Base-by-base conservation (phyloP, 2,329 filamentous ascomycete species). In the Penicillium sp. region DNA sequence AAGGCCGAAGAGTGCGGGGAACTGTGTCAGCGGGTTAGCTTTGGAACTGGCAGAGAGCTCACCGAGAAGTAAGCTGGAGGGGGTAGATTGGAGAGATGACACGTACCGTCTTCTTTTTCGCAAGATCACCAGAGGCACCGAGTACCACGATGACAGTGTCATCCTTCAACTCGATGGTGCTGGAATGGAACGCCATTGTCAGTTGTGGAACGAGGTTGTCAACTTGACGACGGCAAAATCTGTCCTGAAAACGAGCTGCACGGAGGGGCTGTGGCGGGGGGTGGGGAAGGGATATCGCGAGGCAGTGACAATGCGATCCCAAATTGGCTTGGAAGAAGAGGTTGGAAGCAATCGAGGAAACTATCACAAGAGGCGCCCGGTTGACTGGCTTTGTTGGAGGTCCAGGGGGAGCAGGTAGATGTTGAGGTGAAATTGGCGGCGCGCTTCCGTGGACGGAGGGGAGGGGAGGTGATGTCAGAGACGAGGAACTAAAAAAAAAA, bases 71-170 rank as follows among this genome's bases (percentile, higher is more conserved):
- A 20, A 52, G 39, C 37, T 37, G 10, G 11, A 14, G 11, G 20
- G 11, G 17, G 25, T 28, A 17, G 56, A 42, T 39, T 37, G 49
- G 42, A 48, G 56, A 45, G 50, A 37, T 37, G 59, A 53, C 63
- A 77, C 87, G 77, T 81, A 96, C 92, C 48, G 95, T 99, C 89
- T 99, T 99, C 89, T 99, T 99, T 86, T 99, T 99, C 54, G 95
- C 95, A 69, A 99, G 83, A 84, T 99, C 95, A 73, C 95, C 95
- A 55, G 95, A 99, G 67, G 95, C 95, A 73, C 95, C 95, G 69
- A 99, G 88, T 72, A 99, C 95, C 73, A 99, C 86, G 73, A 99
- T 96, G 75, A 93, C 87, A 67, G 95, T 99, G 85, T 99, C 96
- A 75, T 98, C 92, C 85, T 97, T 99, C 75, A 99, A 89, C 87